Evolutionary conservation across 495 filamentous ascomycete species (phyloP).

Genomic region (Pseudevernia furfuracea): DNA sequence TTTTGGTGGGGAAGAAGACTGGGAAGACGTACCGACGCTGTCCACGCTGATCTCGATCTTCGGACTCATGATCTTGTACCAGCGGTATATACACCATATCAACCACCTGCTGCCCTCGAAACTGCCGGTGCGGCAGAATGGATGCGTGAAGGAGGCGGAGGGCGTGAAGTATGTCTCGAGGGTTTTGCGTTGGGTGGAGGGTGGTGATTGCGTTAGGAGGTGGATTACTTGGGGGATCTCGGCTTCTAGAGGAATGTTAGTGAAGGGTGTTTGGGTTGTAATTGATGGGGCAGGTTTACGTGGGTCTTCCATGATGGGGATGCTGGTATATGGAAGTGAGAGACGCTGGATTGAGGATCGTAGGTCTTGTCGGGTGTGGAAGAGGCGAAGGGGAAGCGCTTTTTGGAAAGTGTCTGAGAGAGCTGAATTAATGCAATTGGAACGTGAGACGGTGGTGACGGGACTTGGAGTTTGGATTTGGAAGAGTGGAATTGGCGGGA

Average conservation of each 20-base stretch:
- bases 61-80: constrained; percentile 80
- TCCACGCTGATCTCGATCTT: constrained; percentile 61
- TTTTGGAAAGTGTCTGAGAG: constrained; percentile 28
- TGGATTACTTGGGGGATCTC: constrained; percentile 59
- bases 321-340: constrained; percentile 45
- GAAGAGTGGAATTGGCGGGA: neutral
- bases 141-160: constrained; percentile 66
- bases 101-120: constrained; percentile 50
- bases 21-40: constrained; percentile 52
- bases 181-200: constrained; percentile 51
- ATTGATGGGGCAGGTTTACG: constrained; percentile 55
- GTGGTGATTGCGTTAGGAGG: constrained; percentile 55
- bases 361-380: constrained; percentile 15
- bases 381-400: constrained; percentile 13
- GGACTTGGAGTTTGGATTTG: too few species aligned
- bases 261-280: constrained; percentile 48
- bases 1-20: neutral
- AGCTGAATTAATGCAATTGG: neutral
- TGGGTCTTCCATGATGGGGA: constrained; percentile 34
- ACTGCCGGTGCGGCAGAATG: constrained; percentile 66
- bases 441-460: too few species aligned
- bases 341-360: constrained; percentile 15
- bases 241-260: constrained; percentile 9
- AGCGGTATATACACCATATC: constrained; percentile 65
- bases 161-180: constrained; percentile 64